Percentiles rank a stretch among this genome's conserved stretches.
phyloP scores from a whole-genome alignment of 2,329 filamentous ascomycete genomes.

The Orbilia oligospora region DNA sequence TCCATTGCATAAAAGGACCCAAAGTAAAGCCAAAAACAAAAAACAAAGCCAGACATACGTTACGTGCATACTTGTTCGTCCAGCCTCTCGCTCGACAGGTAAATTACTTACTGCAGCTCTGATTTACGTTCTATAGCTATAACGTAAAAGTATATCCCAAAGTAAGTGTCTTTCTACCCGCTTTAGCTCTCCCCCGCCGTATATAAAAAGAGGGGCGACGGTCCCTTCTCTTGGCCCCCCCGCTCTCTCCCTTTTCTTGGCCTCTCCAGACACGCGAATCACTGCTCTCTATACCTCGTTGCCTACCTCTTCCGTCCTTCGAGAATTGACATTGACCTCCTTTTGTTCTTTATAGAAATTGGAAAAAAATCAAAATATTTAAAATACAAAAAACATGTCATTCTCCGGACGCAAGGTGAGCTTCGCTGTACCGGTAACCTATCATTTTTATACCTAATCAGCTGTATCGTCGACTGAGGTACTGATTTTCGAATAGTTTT shows the following conservation, averaged over 20 bases:
- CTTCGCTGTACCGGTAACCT: constrained; percentile 48
- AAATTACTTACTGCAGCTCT: neutral
- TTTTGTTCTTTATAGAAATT: constrained; percentile 34
- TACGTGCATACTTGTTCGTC: constrained; percentile 1
- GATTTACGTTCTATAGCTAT: constrained; percentile 18
- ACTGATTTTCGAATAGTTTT: constrained; percentile 41
- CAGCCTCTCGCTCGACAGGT: neutral
- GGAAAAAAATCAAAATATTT: neutral
- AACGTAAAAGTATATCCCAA: constrained; percentile 30
- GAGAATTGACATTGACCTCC: constrained; percentile 55
- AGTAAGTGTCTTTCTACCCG: constrained; percentile 7
- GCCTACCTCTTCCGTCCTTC: constrained; percentile 41
- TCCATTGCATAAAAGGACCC: neutral
- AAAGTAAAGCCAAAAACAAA: neutral
- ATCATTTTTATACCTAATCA: neutral
- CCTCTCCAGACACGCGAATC: constrained; percentile 15
- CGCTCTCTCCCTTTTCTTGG: constrained; percentile 20
- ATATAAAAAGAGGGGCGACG: constrained; percentile 45
- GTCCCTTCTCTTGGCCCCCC: constrained; percentile 21
- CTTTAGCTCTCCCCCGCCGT: constrained; percentile 17
- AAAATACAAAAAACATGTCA: constrained; percentile 42
- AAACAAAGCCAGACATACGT: neutral
- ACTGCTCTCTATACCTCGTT: constrained; percentile 5
- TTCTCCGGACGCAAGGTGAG: constrained; percentile 61
- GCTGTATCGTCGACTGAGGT: neutral